phyloP scores from a whole-genome alignment of 352 stramenopile species.

The Chloridella minuta region DNA sequence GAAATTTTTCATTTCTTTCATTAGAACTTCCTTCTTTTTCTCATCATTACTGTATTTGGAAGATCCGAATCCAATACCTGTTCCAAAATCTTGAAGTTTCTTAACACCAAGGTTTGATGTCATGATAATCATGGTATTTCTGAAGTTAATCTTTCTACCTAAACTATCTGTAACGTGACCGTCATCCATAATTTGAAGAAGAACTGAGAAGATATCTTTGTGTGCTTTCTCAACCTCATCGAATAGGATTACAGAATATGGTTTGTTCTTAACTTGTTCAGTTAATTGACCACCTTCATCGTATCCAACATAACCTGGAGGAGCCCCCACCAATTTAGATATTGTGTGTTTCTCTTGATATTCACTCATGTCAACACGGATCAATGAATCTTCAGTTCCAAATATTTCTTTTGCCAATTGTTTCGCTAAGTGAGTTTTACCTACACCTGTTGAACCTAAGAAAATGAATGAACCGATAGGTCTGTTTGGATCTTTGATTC shows the following conservation, averaged over 20 bases:
- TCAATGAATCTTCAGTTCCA: slow-evolving; percentile 61
- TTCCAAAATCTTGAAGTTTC: slow-evolving; percentile 81
- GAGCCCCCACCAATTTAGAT: slow-evolving; percentile 51
- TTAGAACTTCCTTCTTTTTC: slow-evolving; percentile 36
- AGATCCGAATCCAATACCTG: slow-evolving; percentile 42
- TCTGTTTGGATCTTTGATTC: slow-evolving; percentile 62
- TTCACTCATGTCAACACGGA: slow-evolving; percentile 82
- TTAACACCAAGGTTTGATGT: slow-evolving; percentile 51
- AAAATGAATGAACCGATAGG: slow-evolving; percentile 73
- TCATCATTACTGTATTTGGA: slow-evolving; percentile 24
- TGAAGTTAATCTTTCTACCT: slow-evolving; percentile 72
- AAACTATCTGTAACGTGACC: slow-evolving; percentile 75
- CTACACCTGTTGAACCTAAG: slow-evolving; percentile 61
- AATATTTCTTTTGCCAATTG: slow-evolving; percentile 64
- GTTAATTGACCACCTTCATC: slow-evolving; percentile 81
- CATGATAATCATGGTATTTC: slow-evolving; percentile 80
- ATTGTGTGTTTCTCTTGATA: slow-evolving; percentile 86
- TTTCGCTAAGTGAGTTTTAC: slow-evolving; percentile 71
- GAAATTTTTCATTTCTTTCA: slow-evolving; percentile 48
- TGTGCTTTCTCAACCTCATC: slow-evolving; percentile 96
- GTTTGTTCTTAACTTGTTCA: slow-evolving; percentile 52
- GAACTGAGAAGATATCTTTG: slow-evolving; percentile 59
- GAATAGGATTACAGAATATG: slow-evolving; percentile 77
- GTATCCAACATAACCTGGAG: slow-evolving; percentile 68
- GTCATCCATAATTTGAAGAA: slow-evolving; percentile 78